These are phyloP conservation scores for Hypoxylon crocopeplum DNA, from an alignment of 495 filamentous ascomycete species.

Conservation along the genomic window DNA sequence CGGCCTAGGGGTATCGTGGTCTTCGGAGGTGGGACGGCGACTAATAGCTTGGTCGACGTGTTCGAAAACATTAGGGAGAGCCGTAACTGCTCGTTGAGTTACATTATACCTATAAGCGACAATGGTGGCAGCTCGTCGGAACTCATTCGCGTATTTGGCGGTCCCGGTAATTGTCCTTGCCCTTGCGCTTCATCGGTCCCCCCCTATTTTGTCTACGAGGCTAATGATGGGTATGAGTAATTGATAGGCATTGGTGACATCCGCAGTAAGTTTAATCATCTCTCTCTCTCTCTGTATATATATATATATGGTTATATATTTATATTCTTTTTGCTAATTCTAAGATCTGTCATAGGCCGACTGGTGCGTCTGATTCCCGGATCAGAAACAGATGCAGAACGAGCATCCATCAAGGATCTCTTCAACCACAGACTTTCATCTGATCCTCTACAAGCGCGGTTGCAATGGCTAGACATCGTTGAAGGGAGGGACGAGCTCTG, in stretches of 20 bases:
- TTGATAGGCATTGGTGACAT: constrained; percentile 81
- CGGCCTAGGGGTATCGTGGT: constrained; percentile 67
- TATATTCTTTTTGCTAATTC: background rate
- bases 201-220: background rate
- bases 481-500: constrained; percentile 80
- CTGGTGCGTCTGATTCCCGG: constrained; percentile 88
- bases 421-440: constrained; percentile 85
- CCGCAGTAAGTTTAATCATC: constrained; percentile 69
- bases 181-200: background rate
- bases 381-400: constrained; percentile 66
- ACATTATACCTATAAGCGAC: constrained; percentile 93
- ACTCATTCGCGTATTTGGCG: constrained; percentile 89
- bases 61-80: constrained; percentile 77
- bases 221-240: background rate
- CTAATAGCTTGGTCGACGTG: constrained; percentile 92
- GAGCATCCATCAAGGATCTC: constrained; percentile 73
- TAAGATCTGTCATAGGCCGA: constrained; percentile 62
- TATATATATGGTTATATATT: background rate
- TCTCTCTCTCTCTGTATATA: background rate
- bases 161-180: constrained; percentile 59
- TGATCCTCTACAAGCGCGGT: constrained; percentile 57
- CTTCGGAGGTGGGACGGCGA: constrained; percentile 88
- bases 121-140: constrained; percentile 94
- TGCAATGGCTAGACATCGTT: constrained; percentile 90
- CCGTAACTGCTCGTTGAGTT: constrained; percentile 73